Conservation (phyloP, 2,329 filamentous ascomycete genomes). For the Penicillium sp. region DNA sequence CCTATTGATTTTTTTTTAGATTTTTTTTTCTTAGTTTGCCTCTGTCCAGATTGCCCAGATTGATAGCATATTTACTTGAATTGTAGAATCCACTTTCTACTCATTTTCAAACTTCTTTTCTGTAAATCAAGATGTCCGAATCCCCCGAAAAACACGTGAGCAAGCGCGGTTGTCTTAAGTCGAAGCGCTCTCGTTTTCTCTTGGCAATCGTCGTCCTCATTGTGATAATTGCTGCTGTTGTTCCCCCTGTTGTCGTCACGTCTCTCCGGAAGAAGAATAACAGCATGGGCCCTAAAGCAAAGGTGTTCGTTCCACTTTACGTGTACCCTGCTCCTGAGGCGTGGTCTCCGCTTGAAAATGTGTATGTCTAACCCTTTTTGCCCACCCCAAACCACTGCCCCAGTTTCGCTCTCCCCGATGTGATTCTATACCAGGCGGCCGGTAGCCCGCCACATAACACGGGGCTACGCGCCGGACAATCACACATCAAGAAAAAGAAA, state of each 20-base stretch:
- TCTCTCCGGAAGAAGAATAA: conserved; percentile 38
- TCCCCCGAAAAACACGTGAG: conserved; percentile 37
- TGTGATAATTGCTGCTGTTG: conserved; percentile 34
- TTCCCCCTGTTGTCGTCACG: conserved; percentile 37
- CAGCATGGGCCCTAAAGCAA: conserved; percentile 40
- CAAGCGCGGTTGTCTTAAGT: conserved; percentile 29
- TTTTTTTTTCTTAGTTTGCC: background rate
- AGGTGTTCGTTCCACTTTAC: conserved; percentile 53
- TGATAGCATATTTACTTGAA: conserved; percentile 10
- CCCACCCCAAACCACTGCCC: background rate
- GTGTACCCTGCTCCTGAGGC: conserved; percentile 51
- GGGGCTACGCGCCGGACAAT: conserved; percentile 13
- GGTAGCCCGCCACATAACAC: conserved; percentile 9
- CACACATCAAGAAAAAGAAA: background rate
- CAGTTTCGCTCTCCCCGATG: background rate
- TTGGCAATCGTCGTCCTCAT: conserved; percentile 29
- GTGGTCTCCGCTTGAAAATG: conserved; percentile 49
- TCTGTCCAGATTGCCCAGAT: background rate
- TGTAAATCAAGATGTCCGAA: conserved; percentile 19
- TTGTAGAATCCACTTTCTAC: conserved; percentile 13
- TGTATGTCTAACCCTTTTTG: conserved; percentile 37
- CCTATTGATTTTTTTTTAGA: background rate
- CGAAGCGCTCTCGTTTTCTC: conserved; percentile 31
- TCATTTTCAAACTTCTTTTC: conserved; percentile 10
- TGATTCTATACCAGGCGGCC: conserved; percentile 13